These are phyloP conservation scores for Penicillium italicum DNA, from an alignment of 2,329 filamentous ascomycete genomes.

Conservation along the genomic window DNA sequence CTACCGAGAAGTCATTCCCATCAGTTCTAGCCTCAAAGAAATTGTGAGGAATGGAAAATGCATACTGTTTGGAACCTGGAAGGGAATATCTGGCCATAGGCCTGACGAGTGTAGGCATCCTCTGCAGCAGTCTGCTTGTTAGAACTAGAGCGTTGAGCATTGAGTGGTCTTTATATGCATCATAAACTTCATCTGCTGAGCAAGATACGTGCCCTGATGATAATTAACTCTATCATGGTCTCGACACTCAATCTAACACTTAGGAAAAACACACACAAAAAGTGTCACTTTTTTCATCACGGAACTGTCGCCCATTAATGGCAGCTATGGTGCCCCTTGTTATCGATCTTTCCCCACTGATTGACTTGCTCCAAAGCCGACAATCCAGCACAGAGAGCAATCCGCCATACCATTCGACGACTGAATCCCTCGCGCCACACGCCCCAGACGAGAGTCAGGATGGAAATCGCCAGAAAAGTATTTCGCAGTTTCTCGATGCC, in stretches of 20 bases:
- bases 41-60: not conserved
- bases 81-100: no score
- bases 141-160: no score
- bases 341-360: not conserved
- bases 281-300: not conserved
- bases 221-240: not conserved
- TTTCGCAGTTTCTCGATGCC: slow-evolving; percentile 12
- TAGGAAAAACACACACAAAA: not conserved
- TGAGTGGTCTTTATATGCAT: no score
- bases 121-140: no score
- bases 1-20: not conserved
- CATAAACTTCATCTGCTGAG: not conserved
- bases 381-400: slow-evolving; percentile 14
- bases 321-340: slow-evolving; percentile 12
- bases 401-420: slow-evolving; percentile 12
- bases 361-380: slow-evolving; percentile 14
- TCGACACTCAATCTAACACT: not conserved
- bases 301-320: not conserved
- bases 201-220: not conserved
- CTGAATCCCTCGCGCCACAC: slow-evolving; percentile 13
- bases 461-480: slow-evolving; percentile 13
- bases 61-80: no score
- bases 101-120: no score
- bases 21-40: not conserved
- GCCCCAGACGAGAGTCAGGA: slow-evolving; percentile 11